Conservation (phyloP, 2,329 filamentous ascomycete genomes). For the Exophiala bonariae region DNA sequence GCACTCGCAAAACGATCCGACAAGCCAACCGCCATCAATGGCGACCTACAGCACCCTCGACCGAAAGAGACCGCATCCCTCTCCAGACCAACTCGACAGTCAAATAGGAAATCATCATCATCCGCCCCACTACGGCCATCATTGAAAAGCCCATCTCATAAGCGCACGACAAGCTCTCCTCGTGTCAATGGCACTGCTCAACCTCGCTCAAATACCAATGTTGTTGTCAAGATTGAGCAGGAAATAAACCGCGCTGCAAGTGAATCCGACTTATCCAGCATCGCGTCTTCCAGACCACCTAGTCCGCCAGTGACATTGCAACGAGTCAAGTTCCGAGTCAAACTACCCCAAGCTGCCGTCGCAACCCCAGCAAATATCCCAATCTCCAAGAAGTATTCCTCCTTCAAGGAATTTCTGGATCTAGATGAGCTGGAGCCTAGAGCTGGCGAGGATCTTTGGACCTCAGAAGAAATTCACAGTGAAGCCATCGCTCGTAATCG, state of each 20-base stretch:
- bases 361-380: slow-evolving; percentile 54
- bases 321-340: slow-evolving; percentile 50
- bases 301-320: slow-evolving; percentile 25
- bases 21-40: neutral
- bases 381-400: slow-evolving; percentile 46
- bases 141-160: neutral
- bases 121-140: slow-evolving; percentile 11
- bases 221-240: slow-evolving; percentile 8
- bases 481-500: slow-evolving; percentile 71
- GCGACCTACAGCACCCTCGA: neutral
- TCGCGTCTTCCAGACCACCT: slow-evolving; percentile 1
- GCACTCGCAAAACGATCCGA: slow-evolving; percentile 1
- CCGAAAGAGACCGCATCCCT: neutral
- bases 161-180: slow-evolving; percentile 1
- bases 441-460: slow-evolving; percentile 46
- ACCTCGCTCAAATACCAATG: slow-evolving; percentile 6
- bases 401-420: slow-evolving; percentile 66
- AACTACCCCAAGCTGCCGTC: slow-evolving; percentile 50
- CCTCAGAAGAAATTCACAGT: slow-evolving; percentile 61
- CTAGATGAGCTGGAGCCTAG: slow-evolving; percentile 46
- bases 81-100: neutral
- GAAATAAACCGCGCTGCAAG: slow-evolving; percentile 9
- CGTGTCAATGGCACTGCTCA: slow-evolving; percentile 10
- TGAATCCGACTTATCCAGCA: slow-evolving; percentile 6
- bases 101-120: neutral